A percentile compares a stretch with the other conserved stretches of the same genome.
Conservation (phyloP, 805 yeast genomes). For the Schwanniomyces pseudopolymorphus region DNA sequence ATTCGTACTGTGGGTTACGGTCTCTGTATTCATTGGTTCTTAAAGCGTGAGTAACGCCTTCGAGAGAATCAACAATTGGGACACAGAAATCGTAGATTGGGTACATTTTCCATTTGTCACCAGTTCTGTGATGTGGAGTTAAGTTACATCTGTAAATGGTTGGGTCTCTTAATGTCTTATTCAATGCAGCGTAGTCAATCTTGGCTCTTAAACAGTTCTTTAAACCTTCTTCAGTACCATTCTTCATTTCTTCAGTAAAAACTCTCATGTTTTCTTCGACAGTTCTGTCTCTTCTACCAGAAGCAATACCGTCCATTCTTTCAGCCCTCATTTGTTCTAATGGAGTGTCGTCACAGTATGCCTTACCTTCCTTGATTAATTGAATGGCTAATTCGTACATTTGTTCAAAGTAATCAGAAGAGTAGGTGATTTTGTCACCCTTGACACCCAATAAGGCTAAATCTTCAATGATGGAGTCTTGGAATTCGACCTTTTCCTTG, state of each 20-base stretch:
- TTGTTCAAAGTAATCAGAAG: conserved; percentile 88
- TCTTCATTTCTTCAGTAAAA: conserved; percentile 88
- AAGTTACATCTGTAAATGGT: conserved; percentile 96
- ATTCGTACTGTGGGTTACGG: conserved; percentile 96
- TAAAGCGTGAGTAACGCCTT: conserved; percentile 97
- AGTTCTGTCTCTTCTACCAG: conserved; percentile 86
- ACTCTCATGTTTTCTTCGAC: conserved; percentile 88
- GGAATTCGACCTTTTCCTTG: conserved; percentile 93
- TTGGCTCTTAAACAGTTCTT: conserved; percentile 95
- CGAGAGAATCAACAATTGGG: conserved; percentile 91
- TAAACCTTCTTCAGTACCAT: conserved; percentile 90
- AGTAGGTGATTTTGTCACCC: conserved; percentile 84
- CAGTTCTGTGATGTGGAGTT: conserved; percentile 98
- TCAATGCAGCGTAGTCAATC: conserved; percentile 85
- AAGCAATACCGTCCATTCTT: conserved; percentile 95
- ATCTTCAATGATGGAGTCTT: conserved; percentile 92
- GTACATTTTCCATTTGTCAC: conserved; percentile 88
- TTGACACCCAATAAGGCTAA: conserved; percentile 85
- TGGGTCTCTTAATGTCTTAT: conserved; percentile 97
- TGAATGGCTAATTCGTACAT: conserved; percentile 87
- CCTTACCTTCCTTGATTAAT: conserved; percentile 92
- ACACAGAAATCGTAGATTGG: conserved; percentile 99
- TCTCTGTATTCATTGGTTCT: conserved; percentile 99
- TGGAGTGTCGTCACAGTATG: conserved; percentile 96
- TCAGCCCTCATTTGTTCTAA: conserved; percentile 96